Percentiles rank a stretch among this genome's conserved stretches.
Evolutionary conservation across 2,329 filamentous ascomycete species (phyloP).

Genomic region (Talaromyces sp.): DNA sequence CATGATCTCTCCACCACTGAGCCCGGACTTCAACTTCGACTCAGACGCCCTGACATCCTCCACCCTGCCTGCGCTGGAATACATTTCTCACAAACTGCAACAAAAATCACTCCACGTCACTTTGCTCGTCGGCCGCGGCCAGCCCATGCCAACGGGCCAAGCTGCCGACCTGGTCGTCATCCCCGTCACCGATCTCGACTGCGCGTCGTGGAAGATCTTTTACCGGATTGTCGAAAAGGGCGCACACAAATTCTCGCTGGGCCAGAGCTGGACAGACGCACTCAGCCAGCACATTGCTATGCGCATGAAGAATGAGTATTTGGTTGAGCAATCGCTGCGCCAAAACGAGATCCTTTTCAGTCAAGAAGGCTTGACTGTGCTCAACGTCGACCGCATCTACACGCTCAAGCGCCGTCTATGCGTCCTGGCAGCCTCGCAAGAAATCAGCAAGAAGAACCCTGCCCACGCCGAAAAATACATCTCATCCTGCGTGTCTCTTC

Average conservation of each 20-base stretch:
- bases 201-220: constrained; percentile 24
- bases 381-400: constrained; percentile 41
- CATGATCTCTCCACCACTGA: constrained; percentile 38
- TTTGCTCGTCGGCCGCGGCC: constrained; percentile 34
- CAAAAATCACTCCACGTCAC: constrained; percentile 35
- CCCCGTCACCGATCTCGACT: constrained; percentile 28
- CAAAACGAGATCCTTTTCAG: constrained; percentile 41
- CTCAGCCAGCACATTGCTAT: constrained; percentile 19
- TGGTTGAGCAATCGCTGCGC: constrained; percentile 37
- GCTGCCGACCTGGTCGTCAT: constrained; percentile 34
- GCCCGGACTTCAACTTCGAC: constrained; percentile 31
- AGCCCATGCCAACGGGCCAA: constrained; percentile 33
- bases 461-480: constrained; percentile 27
- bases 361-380: constrained; percentile 37
- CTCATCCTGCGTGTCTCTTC: constrained; percentile 33
- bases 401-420: constrained; percentile 39
- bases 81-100: constrained; percentile 36
- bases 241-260: constrained; percentile 31
- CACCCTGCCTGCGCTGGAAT: constrained; percentile 34
- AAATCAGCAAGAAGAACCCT: constrained; percentile 1
- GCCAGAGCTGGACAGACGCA: constrained; percentile 33
- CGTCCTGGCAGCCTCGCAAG: constrained; percentile 26
- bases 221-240: constrained; percentile 30
- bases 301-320: constrained; percentile 33
- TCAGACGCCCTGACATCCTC: constrained; percentile 30